phyloP scores from a whole-genome alignment of 169 alveolate genomes.

The Eimeria tenella region DNA sequence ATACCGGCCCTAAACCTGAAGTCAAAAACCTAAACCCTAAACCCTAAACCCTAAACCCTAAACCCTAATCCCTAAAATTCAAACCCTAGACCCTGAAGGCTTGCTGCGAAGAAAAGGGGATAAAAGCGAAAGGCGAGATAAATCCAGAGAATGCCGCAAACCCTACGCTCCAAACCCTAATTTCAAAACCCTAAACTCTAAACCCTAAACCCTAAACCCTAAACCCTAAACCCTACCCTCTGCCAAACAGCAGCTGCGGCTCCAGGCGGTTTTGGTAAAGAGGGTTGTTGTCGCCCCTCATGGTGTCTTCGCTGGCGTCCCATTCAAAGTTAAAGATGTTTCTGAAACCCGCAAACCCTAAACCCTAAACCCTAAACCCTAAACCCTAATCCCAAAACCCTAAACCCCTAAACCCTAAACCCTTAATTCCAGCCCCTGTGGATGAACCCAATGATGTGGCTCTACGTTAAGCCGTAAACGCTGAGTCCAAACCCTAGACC shows the following conservation, averaged over 20 bases:
- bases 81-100: constrained; percentile 72
- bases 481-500: too few species aligned
- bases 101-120: neutral
- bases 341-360: constrained; percentile 20
- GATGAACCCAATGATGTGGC: too few species aligned
- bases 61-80: neutral
- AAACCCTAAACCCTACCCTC: constrained; percentile 86
- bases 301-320: constrained; percentile 93
- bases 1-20: constrained; percentile 76
- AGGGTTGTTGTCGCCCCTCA: constrained; percentile 91
- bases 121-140: neutral
- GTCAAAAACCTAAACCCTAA: neutral
- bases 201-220: constrained; percentile 16
- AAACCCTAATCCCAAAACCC: constrained; percentile 19
- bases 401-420: too few species aligned
- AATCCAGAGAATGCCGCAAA: neutral
- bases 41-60: neutral
- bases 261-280: constrained; percentile 91
- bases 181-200: neutral
- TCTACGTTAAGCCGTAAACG: too few species aligned
- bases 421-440: too few species aligned
- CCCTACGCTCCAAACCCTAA: too few species aligned
- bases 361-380: constrained; percentile 3
- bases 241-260: constrained; percentile 93
- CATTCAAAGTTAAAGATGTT: constrained; percentile 92